phyloP scores from a whole-genome alignment of 208 protist genomes.

The Leptomonas pyrrhocoris region DNA sequence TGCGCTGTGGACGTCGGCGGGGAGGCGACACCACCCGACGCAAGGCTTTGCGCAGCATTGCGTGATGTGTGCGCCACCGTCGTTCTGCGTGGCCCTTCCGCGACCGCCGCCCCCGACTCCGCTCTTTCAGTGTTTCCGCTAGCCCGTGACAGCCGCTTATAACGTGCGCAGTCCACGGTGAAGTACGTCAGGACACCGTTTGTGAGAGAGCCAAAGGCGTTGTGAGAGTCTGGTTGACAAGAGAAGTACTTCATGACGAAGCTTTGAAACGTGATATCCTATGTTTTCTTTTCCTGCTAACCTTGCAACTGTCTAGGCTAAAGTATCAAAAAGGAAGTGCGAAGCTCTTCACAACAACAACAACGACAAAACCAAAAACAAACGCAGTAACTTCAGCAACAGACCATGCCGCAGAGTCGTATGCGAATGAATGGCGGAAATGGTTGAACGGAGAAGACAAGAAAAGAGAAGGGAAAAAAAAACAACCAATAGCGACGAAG shows the following conservation, averaged over 20 bases:
- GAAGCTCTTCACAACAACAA: no score
- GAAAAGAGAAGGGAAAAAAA: no score
- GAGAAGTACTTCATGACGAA: slow-evolving; percentile 80
- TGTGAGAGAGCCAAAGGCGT: slow-evolving; percentile 76
- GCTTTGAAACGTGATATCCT: no score
- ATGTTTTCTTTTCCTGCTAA: no score
- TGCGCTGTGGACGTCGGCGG: not conserved
- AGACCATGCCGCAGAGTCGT: no score
- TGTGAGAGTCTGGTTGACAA: slow-evolving; percentile 84
- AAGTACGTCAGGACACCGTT: slow-evolving; percentile 80
- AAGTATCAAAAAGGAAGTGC: no score
- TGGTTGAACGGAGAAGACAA: no score
- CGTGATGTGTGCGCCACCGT: not conserved
- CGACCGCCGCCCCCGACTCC: not conserved
- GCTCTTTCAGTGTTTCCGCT: not conserved
- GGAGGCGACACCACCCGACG: not conserved
- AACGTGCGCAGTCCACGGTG: slow-evolving; percentile 49
- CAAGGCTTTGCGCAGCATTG: not conserved
- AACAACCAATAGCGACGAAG: no score
- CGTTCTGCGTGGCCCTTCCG: not conserved
- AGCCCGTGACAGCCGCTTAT: slow-evolving; percentile 9
- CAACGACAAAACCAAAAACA: no score
- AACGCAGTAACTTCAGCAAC: no score
- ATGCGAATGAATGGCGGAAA: no score
- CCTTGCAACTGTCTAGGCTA: no score